A percentile compares a stretch with the other conserved stretches of the same genome.
Evolutionary conservation across 352 stramenopile genomes (phyloP).

Genomic region (Pythium sukuiense): DNA sequence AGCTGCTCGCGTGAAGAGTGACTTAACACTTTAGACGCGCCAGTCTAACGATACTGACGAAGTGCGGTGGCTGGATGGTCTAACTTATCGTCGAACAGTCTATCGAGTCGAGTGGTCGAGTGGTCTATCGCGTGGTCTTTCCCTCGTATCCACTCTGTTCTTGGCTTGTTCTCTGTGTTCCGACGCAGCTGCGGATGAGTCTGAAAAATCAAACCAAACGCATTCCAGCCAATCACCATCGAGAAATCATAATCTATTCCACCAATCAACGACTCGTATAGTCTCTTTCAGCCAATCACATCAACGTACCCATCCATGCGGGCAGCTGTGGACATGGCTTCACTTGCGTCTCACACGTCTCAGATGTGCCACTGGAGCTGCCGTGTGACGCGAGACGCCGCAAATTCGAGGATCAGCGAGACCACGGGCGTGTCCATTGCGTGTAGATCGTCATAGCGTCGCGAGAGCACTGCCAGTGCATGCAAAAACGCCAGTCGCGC

Average conservation of each 20-base stretch:
- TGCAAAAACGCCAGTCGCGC: slow-evolving; percentile 13
- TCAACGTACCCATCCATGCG: not conserved
- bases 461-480: not conserved
- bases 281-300: not conserved
- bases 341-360: not conserved
- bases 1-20: not conserved
- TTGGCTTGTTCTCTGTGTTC: slow-evolving; percentile 2
- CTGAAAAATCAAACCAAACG: not conserved
- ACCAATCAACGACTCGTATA: not conserved
- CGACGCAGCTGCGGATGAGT: not conserved
- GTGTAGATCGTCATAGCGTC: not conserved
- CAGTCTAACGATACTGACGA: not conserved
- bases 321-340: not conserved
- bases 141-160: not conserved
- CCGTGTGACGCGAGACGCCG: slow-evolving; percentile 2
- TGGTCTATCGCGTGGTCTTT: not conserved
- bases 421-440: slow-evolving; percentile 12
- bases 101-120: not conserved
- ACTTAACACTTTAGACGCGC: not conserved
- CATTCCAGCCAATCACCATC: not conserved
- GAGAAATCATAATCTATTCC: not conserved
- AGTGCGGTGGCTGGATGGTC: not conserved
- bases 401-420: slow-evolving; percentile 18
- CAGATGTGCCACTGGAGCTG: slow-evolving; percentile 6
- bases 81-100: not conserved